These are phyloP conservation scores for Plasmodium cynomolgi DNA, from an alignment of 169 alveolate species.

Conservation along the genomic window DNA sequence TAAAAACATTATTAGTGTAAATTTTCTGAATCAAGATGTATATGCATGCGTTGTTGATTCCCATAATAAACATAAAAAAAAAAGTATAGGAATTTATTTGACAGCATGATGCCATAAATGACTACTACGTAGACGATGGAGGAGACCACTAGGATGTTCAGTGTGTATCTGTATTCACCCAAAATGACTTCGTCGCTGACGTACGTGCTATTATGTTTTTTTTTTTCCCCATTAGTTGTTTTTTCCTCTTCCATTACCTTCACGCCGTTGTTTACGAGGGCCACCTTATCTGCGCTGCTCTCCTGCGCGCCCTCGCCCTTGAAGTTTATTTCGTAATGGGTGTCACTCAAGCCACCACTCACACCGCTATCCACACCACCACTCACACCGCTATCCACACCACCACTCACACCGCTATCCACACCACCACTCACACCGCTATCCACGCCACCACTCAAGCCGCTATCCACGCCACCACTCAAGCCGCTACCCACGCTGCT, in stretches of 20 bases:
- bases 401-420: not conserved
- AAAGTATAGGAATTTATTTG: conserved; percentile 19
- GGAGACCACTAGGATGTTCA: conserved; percentile 13
- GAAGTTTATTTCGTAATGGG: conserved; percentile 15
- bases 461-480: no score
- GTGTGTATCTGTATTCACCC: conserved; percentile 37
- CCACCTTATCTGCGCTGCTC: not conserved
- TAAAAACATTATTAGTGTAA: conserved; percentile 52
- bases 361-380: not conserved
- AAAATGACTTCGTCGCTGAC: conserved; percentile 20
- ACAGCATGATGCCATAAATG: conserved; percentile 37
- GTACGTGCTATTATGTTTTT: not conserved
- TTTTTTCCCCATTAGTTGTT: not conserved
- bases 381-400: not conserved
- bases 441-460: no score
- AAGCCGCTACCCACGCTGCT: not conserved
- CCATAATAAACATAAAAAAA: conserved; percentile 64
- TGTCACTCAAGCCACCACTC: not conserved
- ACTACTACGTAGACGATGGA: conserved; percentile 42
- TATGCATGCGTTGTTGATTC: conserved; percentile 60
- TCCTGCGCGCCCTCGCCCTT: not conserved
- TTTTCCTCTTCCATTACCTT: conserved; percentile 2
- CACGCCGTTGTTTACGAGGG: not conserved
- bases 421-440: not conserved
- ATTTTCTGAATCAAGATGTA: conserved; percentile 62